Evolutionary conservation across 2,329 filamentous ascomycete genomes (phyloP), one percentile per base, ranked within the genome.

Genomic region (Fusarium pseudoanthophilum): DNA sequence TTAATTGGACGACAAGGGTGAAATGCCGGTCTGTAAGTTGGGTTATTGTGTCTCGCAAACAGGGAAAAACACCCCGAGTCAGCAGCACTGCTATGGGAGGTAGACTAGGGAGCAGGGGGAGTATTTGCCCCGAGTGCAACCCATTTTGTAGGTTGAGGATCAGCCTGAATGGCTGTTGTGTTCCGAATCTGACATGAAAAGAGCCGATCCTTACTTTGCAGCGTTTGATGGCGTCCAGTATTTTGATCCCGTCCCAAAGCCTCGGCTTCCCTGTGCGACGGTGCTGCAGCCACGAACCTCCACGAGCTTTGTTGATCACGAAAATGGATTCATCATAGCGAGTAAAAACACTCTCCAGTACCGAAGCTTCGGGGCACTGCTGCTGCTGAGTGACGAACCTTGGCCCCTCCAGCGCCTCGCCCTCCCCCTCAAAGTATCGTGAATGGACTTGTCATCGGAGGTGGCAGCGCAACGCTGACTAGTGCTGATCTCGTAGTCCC

Each of bases 21-120:
- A 52, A 56, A 40, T 74, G 71, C 55, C 71, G 68, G 74, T 74
- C 72, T 40, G 10, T 30, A 36, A 36, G 13, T 52, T 26, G n/a
- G 30, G 9, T 24, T 34, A 24, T 21, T n/a, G 26, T 63, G 57
- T 66, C 40, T 60, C 48, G 37, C 55, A 65, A 52, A 58, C 46
- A 66, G 51, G 59, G 60, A 71, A 74, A 43, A 67, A 40, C 32
- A 40, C 37, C 37, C 68, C 71, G 58, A 74, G 36, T 67, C 39
- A 45, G 48, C 36, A 45, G 39, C 34, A 40, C 15, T 7, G 21
- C 48, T 14, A 49, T 11, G 42, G 49, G 60, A 62, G 45, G 64
- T n/a, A 46, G 34, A 36, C 34, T 18, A 36, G 32, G 32, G n/a
- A 21, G 9, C 32, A 39, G 51, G 30, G n/a, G 51, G 51, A 40